Evolutionary conservation across 2,329 filamentous ascomycete species (phyloP).

Genomic region (Aspergillus sp.): DNA sequence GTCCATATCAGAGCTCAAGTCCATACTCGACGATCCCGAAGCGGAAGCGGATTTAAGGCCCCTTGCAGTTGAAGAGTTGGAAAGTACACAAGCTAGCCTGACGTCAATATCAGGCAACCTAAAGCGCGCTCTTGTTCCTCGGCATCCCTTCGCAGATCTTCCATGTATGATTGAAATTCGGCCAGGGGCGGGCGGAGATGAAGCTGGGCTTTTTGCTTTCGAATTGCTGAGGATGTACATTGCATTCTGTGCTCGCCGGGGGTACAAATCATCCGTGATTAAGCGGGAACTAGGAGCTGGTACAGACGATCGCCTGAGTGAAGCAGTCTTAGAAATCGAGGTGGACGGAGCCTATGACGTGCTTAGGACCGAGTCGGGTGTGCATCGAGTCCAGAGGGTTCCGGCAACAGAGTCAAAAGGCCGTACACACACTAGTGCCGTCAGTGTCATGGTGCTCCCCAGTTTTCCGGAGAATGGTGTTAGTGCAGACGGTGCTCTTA

Average conservation of each 20-base stretch:
- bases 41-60: constrained; percentile 64
- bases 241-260: constrained; percentile 71
- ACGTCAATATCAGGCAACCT: constrained; percentile 68
- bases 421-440: constrained; percentile 89
- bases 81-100: constrained; percentile 66
- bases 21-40: constrained; percentile 71
- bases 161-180: constrained; percentile 91
- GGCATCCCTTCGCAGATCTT: constrained; percentile 85
- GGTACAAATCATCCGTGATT: constrained; percentile 69
- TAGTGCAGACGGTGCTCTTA: constrained; percentile 57
- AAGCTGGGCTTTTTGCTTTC: constrained; percentile 88
- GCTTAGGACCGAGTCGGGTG: constrained; percentile 86
- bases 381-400: constrained; percentile 92
- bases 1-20: constrained; percentile 70
- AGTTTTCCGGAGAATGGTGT: constrained; percentile 67
- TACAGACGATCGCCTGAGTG: constrained; percentile 72
- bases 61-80: constrained; percentile 71
- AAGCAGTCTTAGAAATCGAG: constrained; percentile 85
- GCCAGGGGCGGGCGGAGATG: constrained; percentile 87
- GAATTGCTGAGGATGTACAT: constrained; percentile 91
- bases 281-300: constrained; percentile 80
- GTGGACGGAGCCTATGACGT: constrained; percentile 77
- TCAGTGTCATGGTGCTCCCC: constrained; percentile 88
- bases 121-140: constrained; percentile 78
- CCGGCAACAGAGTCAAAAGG: constrained; percentile 90